Conservation (phyloP, 2,329 filamentous ascomycete genomes). For the Cyphellophora europaea region DNA sequence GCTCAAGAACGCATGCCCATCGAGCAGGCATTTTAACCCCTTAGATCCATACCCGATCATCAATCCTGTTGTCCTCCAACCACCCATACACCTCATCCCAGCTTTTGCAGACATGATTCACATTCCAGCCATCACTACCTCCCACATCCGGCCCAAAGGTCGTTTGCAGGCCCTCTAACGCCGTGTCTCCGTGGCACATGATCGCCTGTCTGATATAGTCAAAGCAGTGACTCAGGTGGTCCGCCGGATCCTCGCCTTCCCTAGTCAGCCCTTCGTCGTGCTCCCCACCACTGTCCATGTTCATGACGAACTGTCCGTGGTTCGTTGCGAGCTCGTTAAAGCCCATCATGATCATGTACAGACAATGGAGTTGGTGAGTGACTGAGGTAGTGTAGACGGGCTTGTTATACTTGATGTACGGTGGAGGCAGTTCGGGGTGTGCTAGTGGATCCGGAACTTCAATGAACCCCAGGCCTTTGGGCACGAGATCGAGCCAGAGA, state of each 20-base stretch:
- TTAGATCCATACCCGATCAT: constrained; percentile 1
- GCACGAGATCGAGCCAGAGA: neutral
- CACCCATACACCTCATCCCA: neutral
- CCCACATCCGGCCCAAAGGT: neutral
- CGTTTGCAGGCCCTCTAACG: constrained; percentile 15
- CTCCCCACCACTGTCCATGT: neutral
- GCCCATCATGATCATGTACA: constrained; percentile 1
- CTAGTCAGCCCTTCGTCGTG: neutral
- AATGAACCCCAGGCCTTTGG: neutral
- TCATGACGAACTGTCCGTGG: neutral
- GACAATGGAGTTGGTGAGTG: constrained; percentile 1
- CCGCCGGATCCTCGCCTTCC: neutral
- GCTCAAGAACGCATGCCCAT: too few relatives aligned
- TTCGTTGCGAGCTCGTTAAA: neutral
- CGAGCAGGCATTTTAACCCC: too few relatives aligned
- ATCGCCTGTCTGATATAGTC: constrained; percentile 20
- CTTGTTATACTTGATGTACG: constrained; percentile 1
- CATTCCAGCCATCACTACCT: neutral
- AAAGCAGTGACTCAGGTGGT: constrained; percentile 16
- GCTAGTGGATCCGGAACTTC: neutral
- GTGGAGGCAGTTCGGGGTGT: neutral
- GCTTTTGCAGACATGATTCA: neutral
- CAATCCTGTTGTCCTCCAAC: neutral
- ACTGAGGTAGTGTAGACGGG: neutral
- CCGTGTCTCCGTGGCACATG: constrained; percentile 20